phyloP scores from a whole-genome alignment of 768 basidiomycete genomes.

The Ramaria sp. region DNA sequence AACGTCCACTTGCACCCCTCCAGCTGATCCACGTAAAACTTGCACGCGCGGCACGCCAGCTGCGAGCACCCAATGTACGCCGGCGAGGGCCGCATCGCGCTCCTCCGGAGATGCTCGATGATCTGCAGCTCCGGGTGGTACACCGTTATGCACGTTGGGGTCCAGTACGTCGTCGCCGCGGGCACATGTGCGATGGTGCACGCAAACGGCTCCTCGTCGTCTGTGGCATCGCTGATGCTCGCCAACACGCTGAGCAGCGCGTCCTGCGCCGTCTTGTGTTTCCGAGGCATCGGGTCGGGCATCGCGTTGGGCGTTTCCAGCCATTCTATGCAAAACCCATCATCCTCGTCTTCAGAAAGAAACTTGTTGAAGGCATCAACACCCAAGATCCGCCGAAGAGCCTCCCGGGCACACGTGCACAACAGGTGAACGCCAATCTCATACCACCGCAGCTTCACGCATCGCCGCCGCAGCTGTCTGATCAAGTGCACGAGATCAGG shows the following conservation, averaged over 20 bases:
- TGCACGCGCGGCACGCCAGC: conserved; percentile 4
- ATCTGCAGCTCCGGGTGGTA: conserved; percentile 7
- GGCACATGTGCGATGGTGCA: conserved; percentile 4
- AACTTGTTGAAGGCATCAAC: background rate
- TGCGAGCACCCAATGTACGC: background rate
- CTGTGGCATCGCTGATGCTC: background rate
- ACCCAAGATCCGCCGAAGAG: conserved; percentile 1
- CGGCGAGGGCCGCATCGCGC: background rate
- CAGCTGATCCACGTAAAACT: conserved; percentile 5
- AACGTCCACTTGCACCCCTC: background rate
- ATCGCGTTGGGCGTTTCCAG: background rate
- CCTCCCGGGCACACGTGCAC: conserved; percentile 3
- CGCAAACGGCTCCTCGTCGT: conserved; percentile 2
- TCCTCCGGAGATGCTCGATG: background rate
- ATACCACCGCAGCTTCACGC: conserved; percentile 7
- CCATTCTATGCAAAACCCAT: background rate
- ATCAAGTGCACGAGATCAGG: background rate
- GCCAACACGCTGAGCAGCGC: conserved; percentile 3
- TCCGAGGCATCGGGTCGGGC: background rate
- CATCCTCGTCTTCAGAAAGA: background rate
- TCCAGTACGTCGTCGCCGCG: background rate
- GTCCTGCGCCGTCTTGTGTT: background rate
- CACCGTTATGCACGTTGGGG: background rate
- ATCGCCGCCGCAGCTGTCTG: conserved; percentile 1
- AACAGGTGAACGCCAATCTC: conserved; percentile 3